Base-by-base conservation (phyloP, 164 flowering plant species). In the Tetrastigma voinierianum region DNA sequence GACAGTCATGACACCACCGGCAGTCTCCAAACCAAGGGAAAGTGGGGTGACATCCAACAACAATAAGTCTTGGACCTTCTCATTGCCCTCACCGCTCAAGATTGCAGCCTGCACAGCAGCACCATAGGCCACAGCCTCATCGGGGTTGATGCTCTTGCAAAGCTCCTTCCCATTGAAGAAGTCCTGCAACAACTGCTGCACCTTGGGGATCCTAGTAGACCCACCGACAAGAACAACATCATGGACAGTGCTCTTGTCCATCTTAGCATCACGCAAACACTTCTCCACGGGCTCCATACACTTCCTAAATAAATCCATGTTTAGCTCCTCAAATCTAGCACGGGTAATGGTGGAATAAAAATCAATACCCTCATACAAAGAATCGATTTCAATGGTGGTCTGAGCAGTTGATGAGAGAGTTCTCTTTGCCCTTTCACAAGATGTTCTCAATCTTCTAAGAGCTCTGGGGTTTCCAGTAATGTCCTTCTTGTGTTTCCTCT, bases 151-250 rank as follows among this genome's bases (percentile, higher is more conserved):
- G 68, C 80, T 76, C 80, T 81, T 81, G 76, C 80, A 76, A 16
- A 78, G 82, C 78, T 81, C 82, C 80, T 81, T 81, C 6, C 82
- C 84, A 49, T 81, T 76, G 66, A 76, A 81, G 60, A 81, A 78
- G 64, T 81, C 82, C 61, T 81, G 81, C 72, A 81, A 72, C 32
- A 81, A 54, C 65, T 81, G 82, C 67, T 78, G 82, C 49, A 81
- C 84, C 70, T 81, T 81, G 51, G 80, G 84, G 61, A 81, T 81
- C 24, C 84, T 81, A 19, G 82, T 81, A 3, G 82, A 78, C 12
- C 84, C 84, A 51, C 84, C 84, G n/a, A 81, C 84, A 58, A 81
- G 80, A 2, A 81, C 84, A 66, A 76, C 78, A 57, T 78, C 84
- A 61, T 81, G 80, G 16, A 81, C 71, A 11, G 62, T 57, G 74